phyloP scores from a whole-genome alignment of 192 early-diverging fungal genomes.

The Linnemannia hyalina region DNA sequence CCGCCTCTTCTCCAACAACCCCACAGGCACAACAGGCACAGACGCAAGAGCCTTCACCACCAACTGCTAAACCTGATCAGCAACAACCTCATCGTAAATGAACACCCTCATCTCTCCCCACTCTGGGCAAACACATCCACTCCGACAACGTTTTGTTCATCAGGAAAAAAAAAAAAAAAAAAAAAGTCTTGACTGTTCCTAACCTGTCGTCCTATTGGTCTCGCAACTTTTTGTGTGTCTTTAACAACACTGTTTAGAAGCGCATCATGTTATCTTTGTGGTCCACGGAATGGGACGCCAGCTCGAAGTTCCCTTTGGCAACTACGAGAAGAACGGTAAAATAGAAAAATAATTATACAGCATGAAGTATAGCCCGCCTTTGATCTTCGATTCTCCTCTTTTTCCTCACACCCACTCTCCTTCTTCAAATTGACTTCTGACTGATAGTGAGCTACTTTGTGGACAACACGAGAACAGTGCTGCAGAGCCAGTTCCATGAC shows the following conservation, averaged over 20 bases:
- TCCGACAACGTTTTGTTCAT: background rate
- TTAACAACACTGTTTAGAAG: background rate
- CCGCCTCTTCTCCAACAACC: background rate
- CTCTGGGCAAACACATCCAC: background rate
- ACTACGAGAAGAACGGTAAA: constrained; percentile 60
- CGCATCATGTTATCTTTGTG: constrained; percentile 63
- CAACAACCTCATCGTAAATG: background rate
- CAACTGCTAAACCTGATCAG: background rate
- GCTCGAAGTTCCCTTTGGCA: constrained; percentile 58
- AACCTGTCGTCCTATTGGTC: background rate
- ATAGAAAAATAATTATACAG: background rate
- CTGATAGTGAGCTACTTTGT: constrained; percentile 33
- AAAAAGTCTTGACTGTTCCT: background rate
- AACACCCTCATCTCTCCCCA: background rate
- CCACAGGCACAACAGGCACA: background rate
- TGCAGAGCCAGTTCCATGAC: constrained; percentile 43
- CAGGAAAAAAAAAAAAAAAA: background rate
- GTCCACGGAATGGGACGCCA: constrained; percentile 69
- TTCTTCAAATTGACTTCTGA: background rate
- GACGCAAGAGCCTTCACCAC: background rate
- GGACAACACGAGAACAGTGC: constrained; percentile 45
- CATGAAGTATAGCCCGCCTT: background rate
- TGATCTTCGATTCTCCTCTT: background rate
- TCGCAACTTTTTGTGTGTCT: background rate
- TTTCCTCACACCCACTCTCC: background rate